Evolutionary conservation across 129 eudicot species (phyloP), one percentile per base, ranked within the genome.

Genomic region (Deinandra increscens): DNA sequence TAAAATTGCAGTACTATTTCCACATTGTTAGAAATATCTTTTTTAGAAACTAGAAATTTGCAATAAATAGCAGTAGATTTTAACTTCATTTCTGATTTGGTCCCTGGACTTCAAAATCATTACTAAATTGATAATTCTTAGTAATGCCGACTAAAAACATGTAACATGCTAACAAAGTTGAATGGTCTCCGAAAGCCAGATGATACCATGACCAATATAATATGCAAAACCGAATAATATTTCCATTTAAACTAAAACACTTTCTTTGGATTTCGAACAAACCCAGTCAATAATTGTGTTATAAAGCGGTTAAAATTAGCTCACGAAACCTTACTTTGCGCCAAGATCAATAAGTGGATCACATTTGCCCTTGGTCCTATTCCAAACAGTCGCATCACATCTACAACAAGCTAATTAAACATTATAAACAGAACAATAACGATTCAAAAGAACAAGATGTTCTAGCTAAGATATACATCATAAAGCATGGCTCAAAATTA

Each of bases 381-480:
- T 93, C 98, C 98, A 93, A 43, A 93, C 92, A 34, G 96, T 86
- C 70, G 89, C 91, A n/a, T 93, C 91, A 63, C 96, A 93, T 77
- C 98, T 93, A 64, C 88, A 78, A 64, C 63, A 78, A 41, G 37
- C 71, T 77, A 51, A 54, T 37, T 50, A 60, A 18, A 68, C 31
- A 56, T 59, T 14, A 64, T 33, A 19, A 49, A 56, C 26, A 72
- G 36, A 34, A 71, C 48, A 71, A 33, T 38, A 51, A 23, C 11
- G n/a, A 66, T 29, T 36, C 11, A 13, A 37, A 7, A 26, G 5
- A 73, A 20, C 20, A 4, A 23, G 7, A 17, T 20, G 9, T n/a
- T n/a, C 19, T 50, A 12, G 44, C 56, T 59, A 53, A n/a, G 10
- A 33, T 51, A 63, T 12, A 33, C 19, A 54, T 20, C 74, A 60